Evolutionary conservation across 768 basidiomycete species (phyloP), one percentile per base, ranked within the genome.

Genomic region (Cyclocybe cylindracea): DNA sequence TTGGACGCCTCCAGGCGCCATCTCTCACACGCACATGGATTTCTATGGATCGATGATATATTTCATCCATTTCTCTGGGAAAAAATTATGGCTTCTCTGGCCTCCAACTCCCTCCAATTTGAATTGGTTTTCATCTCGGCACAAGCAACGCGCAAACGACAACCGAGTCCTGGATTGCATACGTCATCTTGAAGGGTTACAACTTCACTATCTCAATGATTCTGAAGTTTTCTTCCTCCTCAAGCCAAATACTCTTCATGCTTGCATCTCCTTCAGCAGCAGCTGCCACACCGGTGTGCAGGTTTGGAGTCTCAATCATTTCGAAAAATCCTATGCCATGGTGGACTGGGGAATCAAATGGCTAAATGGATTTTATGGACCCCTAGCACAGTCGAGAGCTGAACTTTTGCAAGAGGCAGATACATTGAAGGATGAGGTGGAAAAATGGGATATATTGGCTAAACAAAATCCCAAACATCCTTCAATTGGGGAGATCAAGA

Each of bases 81-180:
- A 40, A 31, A 46, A 53, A 34, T 32, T 47, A 10, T 47, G 51
- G 45, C 39, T 53, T 9, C 45, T 53, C 3, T 53, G 51, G 51
- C 39, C 44, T 38, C 38, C 45, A 3, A 39, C 46, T 3, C n/a
- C 5, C 5, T 14, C 13, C 1, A 46, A 53, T 35, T 18, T 47
- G 33, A 31, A 34, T 7, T 47, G 29, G 3, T 53, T 40, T 33
- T 34, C 51, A 10, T 4, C 31, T 11, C 42, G 24, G 6, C 44
- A 45, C 18, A 33, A 46, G 44, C 44, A 46, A 39, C 18, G 37
- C 13, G 43, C 51, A 3, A 33, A 36, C 39, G n/a, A 11, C 0
- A 39, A 46, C 18, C 45, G 46, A 5, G 42, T 31, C 1, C 10
- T 48, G 11, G 38, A 47, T 4, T 40, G 38, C 44, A 39, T 53